Base-by-base conservation (phyloP, 1,284 basidiomycete genomes). In the Malassezia pachydermatis region DNA sequence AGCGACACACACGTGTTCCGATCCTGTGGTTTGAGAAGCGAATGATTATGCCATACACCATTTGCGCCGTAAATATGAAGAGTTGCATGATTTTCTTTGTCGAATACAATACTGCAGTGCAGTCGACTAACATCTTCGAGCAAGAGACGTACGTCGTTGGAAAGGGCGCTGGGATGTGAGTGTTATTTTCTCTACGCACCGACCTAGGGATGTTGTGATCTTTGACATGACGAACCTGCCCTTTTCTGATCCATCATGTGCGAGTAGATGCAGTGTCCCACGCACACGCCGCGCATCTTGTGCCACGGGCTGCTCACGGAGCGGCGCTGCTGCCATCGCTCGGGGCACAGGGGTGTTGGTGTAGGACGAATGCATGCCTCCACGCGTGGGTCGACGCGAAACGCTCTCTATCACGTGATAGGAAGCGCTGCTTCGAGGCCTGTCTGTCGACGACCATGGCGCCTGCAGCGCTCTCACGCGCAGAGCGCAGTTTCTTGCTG, bases 401-500 rank as follows among this genome's bases (percentile, higher is more conserved):
- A 22, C 27, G 13, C 25, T 19, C 20, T 8, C 7, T 6, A 34
- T 51, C 44, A 52, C 50, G 44, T 46, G 43, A 36, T n/a, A 27
- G n/a, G 11, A 17, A n/a, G 9, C 32, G 33, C 30, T 3, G 41
- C 28, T 10, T 10, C 14, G 3, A 27, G 17, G 28, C 30, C 22
- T 39, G 19, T 1, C 19, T 11, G 8, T 32, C 42, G 35, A 23
- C 33, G 17, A 33, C 25, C 24, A 63, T 65, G 61, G 45, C 61
- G 1, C 58, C 57, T 9, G 59, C 59, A 5, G 41, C 57, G 7
- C 56, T 69, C 13, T 69, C 66, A n/a, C 53, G 52, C 20, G 57
- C 66, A 8, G 62, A 69, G 27, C 55, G 51, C 38, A 58, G 57
- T 48, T 67, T 59, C 43, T 58, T 67, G 37, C 51, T 63, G 20